Evolutionary conservation across 23 red algal genomes (phyloP).

Genomic region (Chondrus crispus): DNA sequence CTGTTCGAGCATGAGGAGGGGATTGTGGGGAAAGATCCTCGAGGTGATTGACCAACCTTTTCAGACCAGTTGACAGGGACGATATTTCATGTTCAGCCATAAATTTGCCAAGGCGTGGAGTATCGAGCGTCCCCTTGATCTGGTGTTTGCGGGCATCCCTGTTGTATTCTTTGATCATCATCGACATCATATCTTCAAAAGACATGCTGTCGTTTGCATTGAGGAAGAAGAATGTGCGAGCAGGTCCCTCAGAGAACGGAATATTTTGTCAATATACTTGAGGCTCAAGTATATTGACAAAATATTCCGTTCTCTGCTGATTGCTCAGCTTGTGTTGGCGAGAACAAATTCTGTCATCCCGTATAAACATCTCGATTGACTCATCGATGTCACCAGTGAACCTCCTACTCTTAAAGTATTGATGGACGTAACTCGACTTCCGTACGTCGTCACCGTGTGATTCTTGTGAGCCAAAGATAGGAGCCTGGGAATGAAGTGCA

Average conservation of each 20-base stretch:
- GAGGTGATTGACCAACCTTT: neutral
- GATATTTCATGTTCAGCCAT: conserved; percentile 24
- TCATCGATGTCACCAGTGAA: neutral
- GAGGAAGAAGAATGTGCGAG: neutral
- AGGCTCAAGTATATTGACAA: neutral
- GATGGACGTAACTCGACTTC: neutral
- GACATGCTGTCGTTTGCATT: neutral
- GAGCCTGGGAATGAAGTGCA: neutral
- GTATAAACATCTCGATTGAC: neutral
- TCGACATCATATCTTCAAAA: conserved; percentile 13
- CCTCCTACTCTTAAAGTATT: neutral
- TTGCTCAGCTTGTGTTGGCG: neutral
- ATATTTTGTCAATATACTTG: too few relatives aligned
- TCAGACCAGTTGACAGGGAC: neutral
- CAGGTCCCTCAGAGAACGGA: conserved; percentile 12
- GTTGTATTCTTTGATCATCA: conserved; percentile 28
- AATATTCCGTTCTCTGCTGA: neutral
- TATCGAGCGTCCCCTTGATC: conserved; percentile 7
- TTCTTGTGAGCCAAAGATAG: neutral
- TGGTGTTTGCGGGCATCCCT: conserved; percentile 26
- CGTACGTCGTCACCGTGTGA: neutral
- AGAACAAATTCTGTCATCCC: neutral
- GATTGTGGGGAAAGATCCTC: conserved; percentile 20
- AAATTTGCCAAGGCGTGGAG: neutral
- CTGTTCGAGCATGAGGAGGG: neutral